Conservation (phyloP, 371 early-diverging fungal species). For the Mycotypha africana region DNA sequence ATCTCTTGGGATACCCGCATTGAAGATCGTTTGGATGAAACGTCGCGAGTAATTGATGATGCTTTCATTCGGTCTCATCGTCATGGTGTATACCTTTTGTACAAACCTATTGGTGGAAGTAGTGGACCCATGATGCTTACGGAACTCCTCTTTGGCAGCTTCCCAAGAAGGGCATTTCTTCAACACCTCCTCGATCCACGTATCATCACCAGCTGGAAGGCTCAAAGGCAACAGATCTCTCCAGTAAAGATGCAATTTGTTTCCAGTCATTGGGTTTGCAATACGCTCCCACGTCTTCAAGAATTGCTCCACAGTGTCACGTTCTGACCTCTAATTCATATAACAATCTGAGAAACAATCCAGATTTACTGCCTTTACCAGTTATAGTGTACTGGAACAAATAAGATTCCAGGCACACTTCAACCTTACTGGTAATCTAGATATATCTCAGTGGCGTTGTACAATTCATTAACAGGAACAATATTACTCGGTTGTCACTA, state of each 20-base stretch:
- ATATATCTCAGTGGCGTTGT: too few relatives aligned
- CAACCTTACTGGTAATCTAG: too few relatives aligned
- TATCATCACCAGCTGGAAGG: background rate
- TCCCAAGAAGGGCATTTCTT: background rate
- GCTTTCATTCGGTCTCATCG: background rate
- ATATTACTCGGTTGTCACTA: too few relatives aligned
- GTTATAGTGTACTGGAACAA: too few relatives aligned
- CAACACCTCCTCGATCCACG: background rate
- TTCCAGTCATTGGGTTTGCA: background rate
- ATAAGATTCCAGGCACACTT: too few relatives aligned
- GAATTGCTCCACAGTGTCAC: slow-evolving; percentile 1
- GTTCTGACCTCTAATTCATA: too few relatives aligned
- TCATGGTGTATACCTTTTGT: background rate
- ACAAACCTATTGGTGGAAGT: background rate
- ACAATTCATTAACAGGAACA: too few relatives aligned
- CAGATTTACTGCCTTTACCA: too few relatives aligned
- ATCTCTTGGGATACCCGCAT: background rate
- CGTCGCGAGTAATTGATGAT: background rate
- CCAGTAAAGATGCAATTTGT: background rate
- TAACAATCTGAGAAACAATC: too few relatives aligned
- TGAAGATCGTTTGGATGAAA: background rate
- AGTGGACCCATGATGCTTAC: background rate
- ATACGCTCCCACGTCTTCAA: background rate
- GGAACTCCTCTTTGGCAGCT: background rate
- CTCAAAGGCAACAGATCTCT: background rate